Conservation (phyloP, 2,329 filamentous ascomycete species). For the Calonectria leucothoes region DNA sequence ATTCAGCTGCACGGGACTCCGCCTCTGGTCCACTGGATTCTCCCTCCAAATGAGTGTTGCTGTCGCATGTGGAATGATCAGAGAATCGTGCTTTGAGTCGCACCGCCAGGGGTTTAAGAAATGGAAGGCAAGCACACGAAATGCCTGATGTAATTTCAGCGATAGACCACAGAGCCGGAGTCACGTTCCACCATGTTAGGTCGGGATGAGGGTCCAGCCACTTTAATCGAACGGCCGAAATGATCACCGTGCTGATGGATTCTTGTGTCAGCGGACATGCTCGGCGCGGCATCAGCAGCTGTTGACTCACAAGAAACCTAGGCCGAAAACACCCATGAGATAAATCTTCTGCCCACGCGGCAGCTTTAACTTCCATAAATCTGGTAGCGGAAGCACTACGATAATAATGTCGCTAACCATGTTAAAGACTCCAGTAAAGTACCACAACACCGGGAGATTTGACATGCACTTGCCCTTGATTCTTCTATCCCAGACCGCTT, state of each 20-base stretch:
- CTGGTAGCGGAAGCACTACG: background rate
- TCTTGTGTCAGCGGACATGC: background rate
- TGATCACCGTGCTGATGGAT: background rate
- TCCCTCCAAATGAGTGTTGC: background rate
- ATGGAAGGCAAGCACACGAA: background rate
- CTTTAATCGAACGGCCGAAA: background rate
- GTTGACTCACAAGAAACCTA: background rate
- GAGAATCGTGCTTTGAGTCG: background rate
- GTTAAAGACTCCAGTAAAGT: background rate
- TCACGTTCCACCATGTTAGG: background rate
- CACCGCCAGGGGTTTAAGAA: background rate
- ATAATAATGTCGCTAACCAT: background rate
- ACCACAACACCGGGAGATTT: background rate
- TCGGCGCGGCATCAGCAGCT: too few species aligned
- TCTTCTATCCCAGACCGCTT: background rate
- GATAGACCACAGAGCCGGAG: background rate
- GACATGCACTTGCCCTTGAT: background rate
- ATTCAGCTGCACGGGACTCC: background rate
- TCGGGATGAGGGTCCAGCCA: background rate
- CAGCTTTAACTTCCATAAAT: background rate
- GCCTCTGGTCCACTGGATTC: background rate
- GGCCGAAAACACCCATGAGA: background rate
- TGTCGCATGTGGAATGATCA: background rate
- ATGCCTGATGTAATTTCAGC: background rate
- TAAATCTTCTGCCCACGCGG: background rate